Conservation (phyloP, 768 basidiomycete genomes). For the Kwoniella sp. region DNA sequence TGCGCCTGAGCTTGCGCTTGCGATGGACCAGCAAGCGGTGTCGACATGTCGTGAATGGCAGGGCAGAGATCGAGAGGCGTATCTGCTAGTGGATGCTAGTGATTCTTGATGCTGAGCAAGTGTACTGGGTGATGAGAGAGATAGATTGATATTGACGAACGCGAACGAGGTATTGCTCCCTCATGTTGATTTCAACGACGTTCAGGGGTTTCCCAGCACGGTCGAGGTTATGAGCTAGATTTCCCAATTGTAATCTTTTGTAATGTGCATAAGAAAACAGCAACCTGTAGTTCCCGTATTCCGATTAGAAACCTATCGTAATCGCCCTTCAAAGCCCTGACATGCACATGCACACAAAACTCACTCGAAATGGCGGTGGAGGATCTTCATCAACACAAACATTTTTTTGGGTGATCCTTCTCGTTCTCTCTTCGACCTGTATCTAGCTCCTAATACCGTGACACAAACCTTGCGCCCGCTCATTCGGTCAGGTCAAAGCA, state of each 20-base stretch:
- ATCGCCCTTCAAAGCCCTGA: too few species aligned
- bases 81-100: not conserved
- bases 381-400: not conserved
- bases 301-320: not conserved
- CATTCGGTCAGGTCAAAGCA: too few species aligned
- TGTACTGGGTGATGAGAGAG: not conserved
- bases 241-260: not conserved
- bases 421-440: too few species aligned
- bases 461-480: too few species aligned
- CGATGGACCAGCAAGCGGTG: slow-evolving; percentile 22
- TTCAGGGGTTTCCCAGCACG: too few species aligned
- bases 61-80: not conserved
- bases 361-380: not conserved
- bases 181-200: slow-evolving; percentile 2
- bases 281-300: not conserved
- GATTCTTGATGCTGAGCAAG: too few species aligned
- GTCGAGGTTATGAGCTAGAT: too few species aligned
- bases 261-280: not conserved
- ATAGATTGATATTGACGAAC: slow-evolving; percentile 7
- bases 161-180: slow-evolving; percentile 1
- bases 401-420: not conserved
- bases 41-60: slow-evolving; percentile 9
- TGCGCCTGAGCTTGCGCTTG: slow-evolving; percentile 8
- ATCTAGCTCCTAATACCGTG: too few species aligned
- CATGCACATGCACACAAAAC: too few species aligned